A percentile compares a stretch with the other conserved stretches of the same genome.
phyloP scores from a whole-genome alignment of 2,329 filamentous ascomycete genomes.

The Colletotrichum cordylinicola region DNA sequence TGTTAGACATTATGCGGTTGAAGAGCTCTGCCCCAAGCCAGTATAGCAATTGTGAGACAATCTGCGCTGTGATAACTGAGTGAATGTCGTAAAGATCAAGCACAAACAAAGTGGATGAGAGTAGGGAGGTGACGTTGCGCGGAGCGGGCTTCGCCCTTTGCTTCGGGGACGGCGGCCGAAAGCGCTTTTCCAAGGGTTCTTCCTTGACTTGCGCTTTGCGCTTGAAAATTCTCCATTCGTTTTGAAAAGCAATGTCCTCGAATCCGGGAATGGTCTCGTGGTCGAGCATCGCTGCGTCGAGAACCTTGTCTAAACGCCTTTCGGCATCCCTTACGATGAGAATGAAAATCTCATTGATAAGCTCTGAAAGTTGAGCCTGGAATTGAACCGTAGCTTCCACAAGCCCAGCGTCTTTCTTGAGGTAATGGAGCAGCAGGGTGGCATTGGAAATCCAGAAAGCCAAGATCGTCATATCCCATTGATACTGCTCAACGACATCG shows the following conservation, averaged over 20 bases:
- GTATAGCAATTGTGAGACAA: constrained; percentile 90
- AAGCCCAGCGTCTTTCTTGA: constrained; percentile 71
- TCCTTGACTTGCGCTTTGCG: constrained; percentile 89
- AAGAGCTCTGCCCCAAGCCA: constrained; percentile 97
- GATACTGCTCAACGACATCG: constrained; percentile 90
- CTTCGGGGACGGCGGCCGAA: constrained; percentile 91
- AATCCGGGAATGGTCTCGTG: constrained; percentile 98
- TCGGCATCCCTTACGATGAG: constrained; percentile 96
- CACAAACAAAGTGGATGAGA: constrained; percentile 96
- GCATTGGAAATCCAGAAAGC: constrained; percentile 99
- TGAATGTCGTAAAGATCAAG: constrained; percentile 99
- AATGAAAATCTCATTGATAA: constrained; percentile 98
- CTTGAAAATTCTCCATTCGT: constrained; percentile 98
- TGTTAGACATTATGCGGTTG: constrained; percentile 96
- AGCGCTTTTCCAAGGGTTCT: constrained; percentile 88
- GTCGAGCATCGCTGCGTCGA: constrained; percentile 93
- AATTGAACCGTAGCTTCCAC: constrained; percentile 61
- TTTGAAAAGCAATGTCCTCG: constrained; percentile 95
- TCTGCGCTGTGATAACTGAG: constrained; percentile 92
- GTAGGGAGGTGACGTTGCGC: constrained; percentile 91
- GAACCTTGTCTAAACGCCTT: constrained; percentile 91
- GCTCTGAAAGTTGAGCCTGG: constrained; percentile 89
- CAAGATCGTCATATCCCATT: constrained; percentile 99
- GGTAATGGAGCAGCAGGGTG: constrained; percentile 91
- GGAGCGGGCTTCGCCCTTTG: constrained; percentile 90